A percentile compares a stretch with the other conserved stretches of the same genome.
Evolutionary conservation across 495 filamentous ascomycete genomes (phyloP).

Genomic region (Hypoxylon fragiforme): DNA sequence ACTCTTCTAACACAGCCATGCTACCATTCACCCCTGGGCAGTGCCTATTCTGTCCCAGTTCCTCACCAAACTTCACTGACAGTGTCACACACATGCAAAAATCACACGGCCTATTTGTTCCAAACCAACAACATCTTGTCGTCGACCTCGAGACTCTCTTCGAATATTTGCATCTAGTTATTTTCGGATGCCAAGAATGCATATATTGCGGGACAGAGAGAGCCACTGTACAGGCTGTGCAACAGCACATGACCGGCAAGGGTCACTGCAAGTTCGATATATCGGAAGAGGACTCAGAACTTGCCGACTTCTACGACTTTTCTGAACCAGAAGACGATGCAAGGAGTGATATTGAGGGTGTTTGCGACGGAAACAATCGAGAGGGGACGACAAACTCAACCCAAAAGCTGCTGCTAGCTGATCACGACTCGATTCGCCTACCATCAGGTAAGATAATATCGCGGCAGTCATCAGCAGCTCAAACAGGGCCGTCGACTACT

Average conservation of each 20-base stretch:
- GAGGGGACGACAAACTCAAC: constrained; percentile 4
- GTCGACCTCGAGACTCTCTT: constrained; percentile 41
- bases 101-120: constrained; percentile 41
- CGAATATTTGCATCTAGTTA: constrained; percentile 42
- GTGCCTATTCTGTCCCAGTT: constrained; percentile 32
- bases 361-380: constrained; percentile 7
- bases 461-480: constrained; percentile 26
- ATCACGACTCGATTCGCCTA: constrained; percentile 27
- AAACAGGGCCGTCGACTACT: constrained; percentile 12
- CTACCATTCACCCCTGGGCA: constrained; percentile 17
- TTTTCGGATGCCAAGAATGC: constrained; percentile 44
- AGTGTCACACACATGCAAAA: constrained; percentile 43
- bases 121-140: constrained; percentile 26
- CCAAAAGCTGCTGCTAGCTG: constrained; percentile 12
- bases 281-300: constrained; percentile 36
- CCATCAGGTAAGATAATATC: constrained; percentile 37
- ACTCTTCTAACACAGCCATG: constrained; percentile 11
- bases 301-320: constrained; percentile 38
- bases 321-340: constrained; percentile 3
- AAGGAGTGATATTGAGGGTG: constrained; percentile 15
- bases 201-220: constrained; percentile 40
- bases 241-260: constrained; percentile 44
- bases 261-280: constrained; percentile 42
- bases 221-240: constrained; percentile 38
- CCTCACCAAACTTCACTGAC: constrained; percentile 24